These are phyloP conservation scores for Fraxinus floribunda DNA, from an alignment of 305 asterid species.

Conservation along the genomic window DNA sequence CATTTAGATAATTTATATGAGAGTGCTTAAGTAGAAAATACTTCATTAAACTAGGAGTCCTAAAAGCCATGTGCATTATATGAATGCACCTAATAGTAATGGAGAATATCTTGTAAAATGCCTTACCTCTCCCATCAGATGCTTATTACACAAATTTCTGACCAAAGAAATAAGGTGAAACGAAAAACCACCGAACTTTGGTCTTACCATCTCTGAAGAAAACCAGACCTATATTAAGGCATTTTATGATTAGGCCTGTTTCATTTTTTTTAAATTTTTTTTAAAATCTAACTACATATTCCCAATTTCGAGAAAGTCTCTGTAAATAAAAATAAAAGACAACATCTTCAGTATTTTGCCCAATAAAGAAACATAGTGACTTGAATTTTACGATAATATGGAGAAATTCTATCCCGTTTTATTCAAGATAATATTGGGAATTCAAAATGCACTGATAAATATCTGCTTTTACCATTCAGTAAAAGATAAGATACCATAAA, in stretches of 20 bases:
- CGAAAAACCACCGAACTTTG: not conserved
- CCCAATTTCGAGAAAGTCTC: not conserved
- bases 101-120: not conserved
- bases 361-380: not conserved
- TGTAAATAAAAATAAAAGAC: not conserved
- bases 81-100: not conserved
- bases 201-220: not conserved
- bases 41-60: not conserved
- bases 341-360: not conserved
- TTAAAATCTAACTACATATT: not conserved
- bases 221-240: not conserved
- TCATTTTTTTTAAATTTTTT: not conserved
- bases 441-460: not conserved
- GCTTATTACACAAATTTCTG: not conserved
- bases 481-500: not conserved
- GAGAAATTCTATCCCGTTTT: not conserved
- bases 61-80: not conserved
- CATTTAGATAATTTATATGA: not conserved
- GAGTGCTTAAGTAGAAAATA: not conserved
- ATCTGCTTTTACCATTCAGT: not conserved
- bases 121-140: not conserved
- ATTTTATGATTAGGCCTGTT: not conserved
- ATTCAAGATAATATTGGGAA: not conserved
- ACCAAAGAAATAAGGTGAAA: not conserved
- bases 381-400: not conserved